phyloP scores from a whole-genome alignment of 306 rosid genomes.

The Pachyrhizus erosus region DNA sequence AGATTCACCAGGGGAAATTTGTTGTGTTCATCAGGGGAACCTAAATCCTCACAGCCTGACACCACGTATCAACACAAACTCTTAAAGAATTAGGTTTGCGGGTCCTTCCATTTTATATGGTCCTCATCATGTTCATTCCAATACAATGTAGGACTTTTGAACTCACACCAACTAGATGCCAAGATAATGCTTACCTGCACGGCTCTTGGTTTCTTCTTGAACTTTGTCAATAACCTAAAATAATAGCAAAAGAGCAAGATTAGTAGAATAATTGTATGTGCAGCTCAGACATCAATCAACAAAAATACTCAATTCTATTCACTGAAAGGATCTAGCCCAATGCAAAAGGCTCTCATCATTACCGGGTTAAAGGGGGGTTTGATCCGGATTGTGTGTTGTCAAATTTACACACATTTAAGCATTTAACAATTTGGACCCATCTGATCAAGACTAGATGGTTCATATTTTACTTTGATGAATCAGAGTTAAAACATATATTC shows the following conservation, averaged over 20 bases:
- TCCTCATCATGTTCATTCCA: background rate
- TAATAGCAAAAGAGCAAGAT: conserved; percentile 31
- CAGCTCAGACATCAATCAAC: background rate
- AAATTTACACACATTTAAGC: background rate
- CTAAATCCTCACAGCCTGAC: background rate
- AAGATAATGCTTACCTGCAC: conserved; percentile 63
- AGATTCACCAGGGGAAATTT: background rate
- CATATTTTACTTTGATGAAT: background rate
- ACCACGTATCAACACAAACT: background rate
- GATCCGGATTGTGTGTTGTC: background rate
- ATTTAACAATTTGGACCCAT: background rate
- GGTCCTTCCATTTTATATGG: background rate
- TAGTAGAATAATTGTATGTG: conserved; percentile 26
- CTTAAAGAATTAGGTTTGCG: background rate
- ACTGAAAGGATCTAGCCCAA: background rate
- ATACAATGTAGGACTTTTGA: background rate
- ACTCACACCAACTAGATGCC: conserved; percentile 31
- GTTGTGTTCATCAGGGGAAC: background rate
- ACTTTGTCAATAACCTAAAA: conserved; percentile 94
- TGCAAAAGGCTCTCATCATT: background rate
- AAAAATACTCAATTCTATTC: conserved; percentile 10
- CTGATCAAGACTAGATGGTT: background rate
- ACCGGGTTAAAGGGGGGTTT: background rate
- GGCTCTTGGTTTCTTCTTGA: conserved; percentile 97
- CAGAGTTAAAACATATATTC: background rate